phyloP scores from a whole-genome alignment of 1,284 basidiomycete genomes.

The Xerocomus minutiporus region DNA sequence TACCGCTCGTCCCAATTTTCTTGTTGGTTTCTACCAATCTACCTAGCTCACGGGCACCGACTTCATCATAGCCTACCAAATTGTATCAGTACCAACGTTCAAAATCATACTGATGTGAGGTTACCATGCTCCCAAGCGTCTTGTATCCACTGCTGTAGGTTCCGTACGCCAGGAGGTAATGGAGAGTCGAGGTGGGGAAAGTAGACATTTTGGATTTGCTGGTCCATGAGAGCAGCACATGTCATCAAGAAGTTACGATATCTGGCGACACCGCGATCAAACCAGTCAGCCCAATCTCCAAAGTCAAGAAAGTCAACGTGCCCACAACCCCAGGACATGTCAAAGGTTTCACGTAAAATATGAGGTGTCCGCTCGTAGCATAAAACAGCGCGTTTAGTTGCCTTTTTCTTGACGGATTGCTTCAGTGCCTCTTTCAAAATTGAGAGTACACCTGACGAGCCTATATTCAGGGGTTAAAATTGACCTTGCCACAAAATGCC shows the following conservation, averaged over 20 bases:
- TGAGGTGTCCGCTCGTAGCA: constrained; percentile 62
- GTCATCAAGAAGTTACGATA: constrained; percentile 86
- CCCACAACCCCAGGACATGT: constrained; percentile 73
- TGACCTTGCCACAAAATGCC: constrained; percentile 7
- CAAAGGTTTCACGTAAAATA: constrained; percentile 55
- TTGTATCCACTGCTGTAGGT: constrained; percentile 75
- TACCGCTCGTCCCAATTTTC: constrained; percentile 79
- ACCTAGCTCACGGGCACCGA: constrained; percentile 61
- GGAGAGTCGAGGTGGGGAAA: constrained; percentile 52
- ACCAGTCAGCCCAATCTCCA: constrained; percentile 2
- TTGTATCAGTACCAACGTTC: neutral
- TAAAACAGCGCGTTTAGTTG: constrained; percentile 58
- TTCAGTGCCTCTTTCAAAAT: constrained; percentile 56
- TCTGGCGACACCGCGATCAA: constrained; percentile 35
- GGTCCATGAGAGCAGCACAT: constrained; percentile 68
- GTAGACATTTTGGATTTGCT: constrained; percentile 57
- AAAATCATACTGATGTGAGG: neutral
- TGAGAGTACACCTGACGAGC: constrained; percentile 57
- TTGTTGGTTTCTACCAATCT: constrained; percentile 61
- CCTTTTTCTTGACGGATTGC: constrained; percentile 47
- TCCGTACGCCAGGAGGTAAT: constrained; percentile 62
- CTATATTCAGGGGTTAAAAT: constrained; percentile 6
- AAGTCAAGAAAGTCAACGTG: constrained; percentile 29
- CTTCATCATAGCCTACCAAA: constrained; percentile 62
- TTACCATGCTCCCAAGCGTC: constrained; percentile 70